Evolutionary conservation across 2,329 filamentous ascomycete genomes (phyloP).

Genomic region (Neofusicoccum sp.): DNA sequence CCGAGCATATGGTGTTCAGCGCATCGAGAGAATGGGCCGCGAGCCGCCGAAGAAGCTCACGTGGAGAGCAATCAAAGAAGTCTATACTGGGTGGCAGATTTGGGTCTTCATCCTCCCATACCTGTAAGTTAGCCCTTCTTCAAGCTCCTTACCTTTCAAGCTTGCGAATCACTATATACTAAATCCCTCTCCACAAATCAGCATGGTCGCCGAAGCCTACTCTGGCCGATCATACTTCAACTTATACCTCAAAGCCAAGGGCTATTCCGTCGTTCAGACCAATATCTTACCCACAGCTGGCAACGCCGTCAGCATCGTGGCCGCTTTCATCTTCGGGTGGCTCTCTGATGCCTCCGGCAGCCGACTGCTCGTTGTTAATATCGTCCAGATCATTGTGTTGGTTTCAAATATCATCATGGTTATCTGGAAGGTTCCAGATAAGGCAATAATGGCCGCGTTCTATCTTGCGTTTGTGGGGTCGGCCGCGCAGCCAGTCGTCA

Average conservation of each 20-base stretch:
- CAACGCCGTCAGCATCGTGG: conserved; percentile 12
- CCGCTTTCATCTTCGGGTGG: conserved; percentile 1
- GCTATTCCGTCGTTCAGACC: conserved; percentile 5
- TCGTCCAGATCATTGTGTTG: conserved; percentile 3
- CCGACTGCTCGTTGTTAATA: not conserved
- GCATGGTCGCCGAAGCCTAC: conserved; percentile 8
- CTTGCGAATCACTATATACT: too few species aligned
- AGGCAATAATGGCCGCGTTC: not conserved
- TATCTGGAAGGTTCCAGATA: conserved; percentile 4
- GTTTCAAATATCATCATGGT: conserved; percentile 13
- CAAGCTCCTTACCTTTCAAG: not conserved
- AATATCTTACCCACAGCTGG: conserved; percentile 13
- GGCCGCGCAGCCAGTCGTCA: conserved; percentile 1
- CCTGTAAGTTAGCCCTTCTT: not conserved
- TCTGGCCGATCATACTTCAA: conserved; percentile 1
- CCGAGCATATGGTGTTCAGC: conserved; percentile 1
- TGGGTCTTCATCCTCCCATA: conserved; percentile 7
- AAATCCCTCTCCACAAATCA: not conserved
- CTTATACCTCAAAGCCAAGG: conserved; percentile 11
- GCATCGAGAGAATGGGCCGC: conserved; percentile 10
- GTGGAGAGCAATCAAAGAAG: not conserved
- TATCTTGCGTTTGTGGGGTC: not conserved
- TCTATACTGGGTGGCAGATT: conserved; percentile 11
- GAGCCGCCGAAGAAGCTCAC: conserved; percentile 7
- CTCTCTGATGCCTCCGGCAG: not conserved